Evolutionary conservation across 129 eudicot genomes (phyloP).

Genomic region (Ambrosia artemisiifolia): DNA sequence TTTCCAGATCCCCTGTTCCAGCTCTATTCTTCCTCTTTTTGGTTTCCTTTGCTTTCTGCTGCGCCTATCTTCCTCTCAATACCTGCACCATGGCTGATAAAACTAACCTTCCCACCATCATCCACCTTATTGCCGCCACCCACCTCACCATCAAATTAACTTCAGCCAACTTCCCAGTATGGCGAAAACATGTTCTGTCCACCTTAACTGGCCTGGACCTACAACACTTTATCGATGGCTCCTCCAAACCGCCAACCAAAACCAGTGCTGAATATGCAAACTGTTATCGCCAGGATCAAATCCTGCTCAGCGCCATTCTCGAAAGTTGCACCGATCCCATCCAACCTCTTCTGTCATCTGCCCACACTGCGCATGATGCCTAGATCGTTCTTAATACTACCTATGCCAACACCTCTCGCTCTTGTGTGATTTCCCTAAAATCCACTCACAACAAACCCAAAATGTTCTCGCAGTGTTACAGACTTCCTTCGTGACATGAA

Average conservation of each 20-base stretch:
- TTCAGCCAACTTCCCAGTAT: not conserved
- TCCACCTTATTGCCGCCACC: not conserved
- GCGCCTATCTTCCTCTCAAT: too few species aligned
- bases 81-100: too few species aligned
- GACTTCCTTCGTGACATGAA: constrained; percentile 1
- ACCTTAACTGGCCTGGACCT: constrained; percentile 3
- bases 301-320: not conserved
- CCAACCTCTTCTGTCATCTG: not conserved
- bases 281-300: not conserved
- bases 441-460: not conserved
- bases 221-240: not conserved
- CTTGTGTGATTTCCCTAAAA: not conserved
- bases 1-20: too few species aligned
- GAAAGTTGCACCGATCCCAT: constrained; percentile 11
- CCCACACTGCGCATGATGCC: not conserved
- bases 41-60: too few species aligned
- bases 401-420: not conserved
- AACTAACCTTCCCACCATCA: not conserved
- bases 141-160: constrained; percentile 17
- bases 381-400: not conserved
- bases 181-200: not conserved
- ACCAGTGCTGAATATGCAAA: not conserved
- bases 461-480: not conserved
- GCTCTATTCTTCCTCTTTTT: too few species aligned
- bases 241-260: not conserved